Evolutionary conservation across 768 basidiomycete species (phyloP), one percentile per base, ranked within the genome.

Genomic region (Naganishia onofrii): DNA sequence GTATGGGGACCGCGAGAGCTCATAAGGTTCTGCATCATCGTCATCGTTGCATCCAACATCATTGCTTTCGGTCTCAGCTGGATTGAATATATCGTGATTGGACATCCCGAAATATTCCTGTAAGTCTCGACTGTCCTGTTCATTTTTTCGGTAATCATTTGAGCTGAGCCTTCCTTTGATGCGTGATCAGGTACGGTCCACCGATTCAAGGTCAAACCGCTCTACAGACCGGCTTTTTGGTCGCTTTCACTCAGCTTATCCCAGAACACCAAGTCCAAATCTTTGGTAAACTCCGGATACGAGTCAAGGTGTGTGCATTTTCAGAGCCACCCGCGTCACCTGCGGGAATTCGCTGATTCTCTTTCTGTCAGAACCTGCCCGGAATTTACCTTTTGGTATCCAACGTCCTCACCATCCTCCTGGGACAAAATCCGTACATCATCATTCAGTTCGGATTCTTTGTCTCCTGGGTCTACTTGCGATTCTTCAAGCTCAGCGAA

Each of bases 391-490:
- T 98, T 70, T 89, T 91, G 1, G 81, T 97, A 68, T 97, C 94
- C 12, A 92, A 90, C 70, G 85, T 96, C 31, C 72, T 80, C 26
- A 74, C 76, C 60, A 38, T 80, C 56, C 53, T 80, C 15, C 71
- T 79, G 29, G 77, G 76, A 19, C 68, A 75, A 26, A 77, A 75
- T 23, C 81, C 81, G 0, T 79, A 76, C 70, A 80, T 80, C 51
- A 75, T 78, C 56, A 93, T 98, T 73, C 96, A 99, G 78, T 99
- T 97, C 79, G 96, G 95, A n/a, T 99, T 95, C 93, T 89, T 96
- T 68, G 90, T 93, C 9, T 57, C 90, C 36, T 99, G 93, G 90
- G 85, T 91, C 66, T 99, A 96, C 82, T 86, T 99, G 38, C 88
- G 96, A 44, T 98, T 99, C 84, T 93, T 97, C 85, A 98, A 98